These are phyloP conservation scores for Microcyclospora pomicola DNA, from an alignment of 2,329 filamentous ascomycete genomes.

Conservation along the genomic window DNA sequence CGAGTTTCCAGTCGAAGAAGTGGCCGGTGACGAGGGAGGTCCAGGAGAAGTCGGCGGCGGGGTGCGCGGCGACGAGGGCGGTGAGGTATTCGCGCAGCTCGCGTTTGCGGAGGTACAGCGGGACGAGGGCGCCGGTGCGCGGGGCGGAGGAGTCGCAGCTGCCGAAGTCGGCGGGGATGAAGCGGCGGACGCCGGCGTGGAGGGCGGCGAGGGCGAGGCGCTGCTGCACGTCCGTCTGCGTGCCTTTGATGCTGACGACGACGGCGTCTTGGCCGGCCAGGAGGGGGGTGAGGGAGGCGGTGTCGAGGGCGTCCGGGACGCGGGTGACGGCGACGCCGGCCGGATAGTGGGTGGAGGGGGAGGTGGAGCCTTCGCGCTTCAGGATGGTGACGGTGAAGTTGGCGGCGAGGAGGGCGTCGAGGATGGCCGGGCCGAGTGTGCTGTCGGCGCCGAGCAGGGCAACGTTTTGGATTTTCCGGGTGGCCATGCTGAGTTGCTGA, in stretches of 20 bases:
- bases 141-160: constrained; percentile 26
- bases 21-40: constrained; percentile 44
- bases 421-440: constrained; percentile 30
- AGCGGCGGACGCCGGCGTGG: constrained; percentile 45
- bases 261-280: constrained; percentile 46
- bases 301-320: constrained; percentile 34
- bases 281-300: constrained; percentile 35
- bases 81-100: constrained; percentile 40
- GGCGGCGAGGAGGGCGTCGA: constrained; percentile 27
- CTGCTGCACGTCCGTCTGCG: constrained; percentile 31
- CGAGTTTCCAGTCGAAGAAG: constrained; percentile 50
- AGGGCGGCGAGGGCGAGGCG: constrained; percentile 45
- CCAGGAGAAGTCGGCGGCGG: constrained; percentile 37
- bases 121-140: constrained; percentile 28
- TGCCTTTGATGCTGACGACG: constrained; percentile 33
- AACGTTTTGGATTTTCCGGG: constrained; percentile 27
- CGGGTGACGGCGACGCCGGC: constrained; percentile 28
- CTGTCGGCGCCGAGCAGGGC: constrained; percentile 31
- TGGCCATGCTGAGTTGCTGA: too few species aligned
- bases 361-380: constrained; percentile 34
- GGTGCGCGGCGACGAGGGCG: constrained; percentile 21
- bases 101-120: constrained; percentile 40
- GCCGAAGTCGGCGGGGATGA: constrained; percentile 48
- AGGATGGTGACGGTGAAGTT: constrained; percentile 43
- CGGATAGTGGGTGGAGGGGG: constrained; percentile 22